Conservation (phyloP, 257 asterid genomes). For the Solanum ahanhuiri region DNA sequence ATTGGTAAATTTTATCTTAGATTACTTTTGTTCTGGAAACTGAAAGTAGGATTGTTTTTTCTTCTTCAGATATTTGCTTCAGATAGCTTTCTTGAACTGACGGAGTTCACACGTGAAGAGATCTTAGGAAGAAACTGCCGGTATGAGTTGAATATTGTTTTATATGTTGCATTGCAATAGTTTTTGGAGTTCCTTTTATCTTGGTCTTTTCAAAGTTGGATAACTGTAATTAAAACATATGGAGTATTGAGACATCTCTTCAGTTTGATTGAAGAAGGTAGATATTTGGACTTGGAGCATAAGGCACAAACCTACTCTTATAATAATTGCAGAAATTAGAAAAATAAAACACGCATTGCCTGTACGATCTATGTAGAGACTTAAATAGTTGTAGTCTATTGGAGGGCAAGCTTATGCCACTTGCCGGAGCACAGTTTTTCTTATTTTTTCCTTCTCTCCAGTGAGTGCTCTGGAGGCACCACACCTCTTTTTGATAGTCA, state of each 20-base stretch:
- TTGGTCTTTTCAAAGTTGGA: background rate
- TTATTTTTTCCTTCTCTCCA: background rate
- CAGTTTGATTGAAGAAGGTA: background rate
- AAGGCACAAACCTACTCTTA: background rate
- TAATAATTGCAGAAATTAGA: background rate
- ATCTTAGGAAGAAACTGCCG: slow-evolving; percentile 95
- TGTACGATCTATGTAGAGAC: background rate
- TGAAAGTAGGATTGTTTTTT: slow-evolving; percentile 4
- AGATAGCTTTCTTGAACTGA: slow-evolving; percentile 93
- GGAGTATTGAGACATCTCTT: background rate
- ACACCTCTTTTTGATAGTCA: background rate
- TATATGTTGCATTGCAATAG: background rate
- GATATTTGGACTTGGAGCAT: background rate
- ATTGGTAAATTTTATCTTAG: background rate
- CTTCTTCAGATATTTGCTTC: slow-evolving; percentile 88
- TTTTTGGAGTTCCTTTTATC: background rate
- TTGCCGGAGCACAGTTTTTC: background rate
- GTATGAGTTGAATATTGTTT: slow-evolving; percentile 18
- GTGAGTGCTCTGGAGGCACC: background rate
- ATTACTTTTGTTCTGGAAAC: background rate
- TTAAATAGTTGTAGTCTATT: background rate
- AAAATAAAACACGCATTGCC: background rate
- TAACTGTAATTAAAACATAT: background rate
- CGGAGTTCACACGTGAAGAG: slow-evolving; percentile 97
- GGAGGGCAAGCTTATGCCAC: background rate